Evolutionary conservation across 108 stramenopile genomes (phyloP), one percentile per base, ranked within the genome.

Genomic region (Cyclotella cryptica): DNA sequence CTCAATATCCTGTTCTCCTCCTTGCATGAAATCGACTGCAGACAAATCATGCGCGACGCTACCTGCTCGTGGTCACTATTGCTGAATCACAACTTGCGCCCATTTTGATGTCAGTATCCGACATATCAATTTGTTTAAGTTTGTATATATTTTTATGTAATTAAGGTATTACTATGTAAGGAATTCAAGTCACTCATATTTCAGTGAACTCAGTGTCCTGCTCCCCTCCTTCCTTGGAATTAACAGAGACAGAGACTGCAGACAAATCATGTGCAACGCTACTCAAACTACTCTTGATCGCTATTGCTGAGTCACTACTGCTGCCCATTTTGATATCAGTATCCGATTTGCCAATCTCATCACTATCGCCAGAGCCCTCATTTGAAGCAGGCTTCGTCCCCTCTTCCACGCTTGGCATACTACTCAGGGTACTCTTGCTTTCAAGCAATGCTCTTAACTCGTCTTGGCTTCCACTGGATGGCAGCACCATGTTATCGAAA

Each of bases 341-440:
- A 19, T 61, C 49, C 1, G 39, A 21, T n/a, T 59, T 28, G 39
- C 17, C 51, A 21, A 66, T 68, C 51, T 64, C 72, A 14, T 54
- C 59, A 17, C 69, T 72, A 8, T 51, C 49, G 22, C 62, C 66
- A 1, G 57, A 7, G 42, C 53, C 40, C 45, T 66, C 69, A n/a
- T 42, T 45, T 14, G 54, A 57, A 45, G 39, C 29, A 18, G 66
- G 65, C 19, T 61, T 54, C 7, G 69, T 44, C 19, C 46, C 41
- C n/a, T 82, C 81, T 15, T 82, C 81, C 22, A 60, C 54, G 46
- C 83, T 78, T 10, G 83, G 68, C 68, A 77, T 65, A 57, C 77
- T 84, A 49, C 71, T 74, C 46, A 84, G 58, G n/a, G 83, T 84
- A 43, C 83, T 84, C 42, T 78, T 77, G 43, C 66, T 69, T 71